These are phyloP conservation scores for Cutaneotrichosporon sp. DNA, from an alignment of 1,284 basidiomycete species.

Conservation along the genomic window DNA sequence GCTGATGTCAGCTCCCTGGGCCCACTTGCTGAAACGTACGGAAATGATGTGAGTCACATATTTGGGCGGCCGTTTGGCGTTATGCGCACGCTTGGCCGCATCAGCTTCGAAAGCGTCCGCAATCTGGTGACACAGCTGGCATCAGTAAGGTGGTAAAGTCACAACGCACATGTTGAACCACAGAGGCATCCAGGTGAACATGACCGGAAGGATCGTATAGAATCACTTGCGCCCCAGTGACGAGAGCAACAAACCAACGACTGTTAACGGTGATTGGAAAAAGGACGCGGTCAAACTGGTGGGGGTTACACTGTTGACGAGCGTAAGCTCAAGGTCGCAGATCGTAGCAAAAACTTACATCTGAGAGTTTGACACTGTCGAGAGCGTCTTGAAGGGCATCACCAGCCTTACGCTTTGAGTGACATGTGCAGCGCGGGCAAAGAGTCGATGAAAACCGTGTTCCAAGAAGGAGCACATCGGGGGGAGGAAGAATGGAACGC, in stretches of 20 bases:
- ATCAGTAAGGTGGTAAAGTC: background rate
- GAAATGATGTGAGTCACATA: background rate
- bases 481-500: background rate
- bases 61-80: background rate
- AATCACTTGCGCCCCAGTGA: background rate
- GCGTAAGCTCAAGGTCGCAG: background rate
- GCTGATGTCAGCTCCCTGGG: background rate
- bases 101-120: background rate
- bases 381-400: background rate
- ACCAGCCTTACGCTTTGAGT: background rate
- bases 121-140: background rate
- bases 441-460: background rate
- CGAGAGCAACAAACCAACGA: background rate
- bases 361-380: background rate
- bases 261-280: background rate
- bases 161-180: background rate
- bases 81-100: background rate
- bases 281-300: background rate
- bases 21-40: background rate
- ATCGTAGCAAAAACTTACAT: background rate
- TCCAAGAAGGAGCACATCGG: background rate
- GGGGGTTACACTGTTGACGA: background rate
- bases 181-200: background rate
- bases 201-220: background rate
- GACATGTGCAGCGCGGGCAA: background rate